phyloP scores from a whole-genome alignment of 352 stramenopile species.

The Globisporangium acanthophoron region DNA sequence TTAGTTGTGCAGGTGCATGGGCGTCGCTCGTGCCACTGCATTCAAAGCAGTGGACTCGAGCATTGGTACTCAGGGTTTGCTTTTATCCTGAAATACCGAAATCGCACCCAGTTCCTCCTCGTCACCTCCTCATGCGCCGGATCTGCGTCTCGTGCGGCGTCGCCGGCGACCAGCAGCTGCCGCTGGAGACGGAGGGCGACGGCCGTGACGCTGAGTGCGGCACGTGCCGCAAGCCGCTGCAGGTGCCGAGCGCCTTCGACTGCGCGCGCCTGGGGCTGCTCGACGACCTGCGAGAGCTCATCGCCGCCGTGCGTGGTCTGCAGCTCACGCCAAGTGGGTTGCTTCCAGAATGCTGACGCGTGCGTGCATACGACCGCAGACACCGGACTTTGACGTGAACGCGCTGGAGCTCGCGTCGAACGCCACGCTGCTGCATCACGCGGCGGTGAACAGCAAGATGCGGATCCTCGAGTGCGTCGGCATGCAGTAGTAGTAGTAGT shows the following conservation, averaged over 20 bases:
- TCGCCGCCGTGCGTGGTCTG: constrained; percentile 9
- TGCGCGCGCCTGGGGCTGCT: constrained; percentile 59
- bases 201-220: constrained; percentile 15
- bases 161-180: background rate
- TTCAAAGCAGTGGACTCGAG: too few relatives aligned
- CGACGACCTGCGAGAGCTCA: constrained; percentile 48
- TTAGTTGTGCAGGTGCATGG: too few relatives aligned
- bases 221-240: constrained; percentile 33
- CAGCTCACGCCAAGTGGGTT: background rate
- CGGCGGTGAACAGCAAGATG: constrained; percentile 79
- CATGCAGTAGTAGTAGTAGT: background rate
- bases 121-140: constrained; percentile 6
- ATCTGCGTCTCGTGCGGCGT: constrained; percentile 21
- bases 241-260: constrained; percentile 42
- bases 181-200: background rate
- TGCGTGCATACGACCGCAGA: constrained; percentile 13
- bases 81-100: background rate
- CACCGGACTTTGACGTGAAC: constrained; percentile 55
- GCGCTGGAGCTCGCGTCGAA: constrained; percentile 36
- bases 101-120: background rate
- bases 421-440: constrained; percentile 71
- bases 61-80: background rate
- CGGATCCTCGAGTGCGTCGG: constrained; percentile 52
- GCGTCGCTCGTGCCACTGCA: too few relatives aligned
- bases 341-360: background rate